Percentiles rank a stretch among this genome's conserved stretches.
These are phyloP conservation scores for Gentiana macrophylla DNA, from an alignment of 257 asterid genomes.

Conservation along the genomic window DNA sequence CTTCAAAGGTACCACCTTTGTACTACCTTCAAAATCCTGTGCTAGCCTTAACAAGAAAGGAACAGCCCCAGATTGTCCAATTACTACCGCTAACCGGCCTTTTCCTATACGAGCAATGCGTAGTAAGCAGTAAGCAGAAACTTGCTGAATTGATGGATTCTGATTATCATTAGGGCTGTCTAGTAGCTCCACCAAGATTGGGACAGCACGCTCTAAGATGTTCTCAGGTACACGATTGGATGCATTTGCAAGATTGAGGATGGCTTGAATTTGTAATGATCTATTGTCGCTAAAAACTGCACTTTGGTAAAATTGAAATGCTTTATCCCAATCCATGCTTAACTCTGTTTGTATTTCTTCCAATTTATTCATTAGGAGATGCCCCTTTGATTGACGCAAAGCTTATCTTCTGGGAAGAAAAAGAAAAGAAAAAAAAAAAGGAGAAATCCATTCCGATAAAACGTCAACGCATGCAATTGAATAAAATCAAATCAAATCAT, in stretches of 20 bases:
- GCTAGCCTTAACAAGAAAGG: conserved; percentile 33
- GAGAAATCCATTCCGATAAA: too few relatives aligned
- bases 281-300: conserved; percentile 27
- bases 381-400: too few relatives aligned
- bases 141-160: conserved; percentile 34
- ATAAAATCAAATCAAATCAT: too few relatives aligned
- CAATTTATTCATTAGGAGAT: conserved; percentile 17
- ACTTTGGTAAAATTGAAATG: conserved; percentile 25
- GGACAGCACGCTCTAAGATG: conserved; percentile 30
- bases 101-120: conserved; percentile 41
- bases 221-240: conserved; percentile 37
- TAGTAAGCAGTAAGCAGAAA: conserved; percentile 45
- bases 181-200: conserved; percentile 38
- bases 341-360: conserved; percentile 19
- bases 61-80: conserved; percentile 41
- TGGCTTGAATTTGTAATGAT: conserved; percentile 24
- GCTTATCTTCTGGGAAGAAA: too few relatives aligned
- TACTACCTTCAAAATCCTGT: conserved; percentile 24
- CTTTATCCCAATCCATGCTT: conserved; percentile 34
- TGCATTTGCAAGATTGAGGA: conserved; percentile 32
- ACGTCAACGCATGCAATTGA: too few relatives aligned
- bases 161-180: conserved; percentile 13
- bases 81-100: conserved; percentile 36
- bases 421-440: background rate
- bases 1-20: conserved; percentile 29